Base-by-base conservation (phyloP, 208 protist genomes). In the Trypanosoma platydactyli region DNA sequence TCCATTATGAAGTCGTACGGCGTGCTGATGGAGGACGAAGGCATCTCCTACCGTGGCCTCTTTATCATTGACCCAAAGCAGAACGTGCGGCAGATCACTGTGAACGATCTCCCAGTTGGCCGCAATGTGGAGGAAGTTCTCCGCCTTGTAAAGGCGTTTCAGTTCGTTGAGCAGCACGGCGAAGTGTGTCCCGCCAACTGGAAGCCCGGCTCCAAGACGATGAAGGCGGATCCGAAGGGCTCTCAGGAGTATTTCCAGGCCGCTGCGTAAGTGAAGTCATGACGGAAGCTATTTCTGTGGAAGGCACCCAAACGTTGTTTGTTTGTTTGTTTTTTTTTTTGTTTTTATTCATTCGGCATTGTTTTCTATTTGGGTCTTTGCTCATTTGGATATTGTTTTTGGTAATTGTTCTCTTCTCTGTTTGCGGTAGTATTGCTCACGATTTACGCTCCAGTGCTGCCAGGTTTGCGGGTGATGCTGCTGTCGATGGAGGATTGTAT, bases 91-190 rank as follows among this genome's bases (percentile, higher is more conserved):
- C 91, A 97, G 63, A 86, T 98, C 59, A 96, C 85, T 16, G 67
- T 98, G 64, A 98, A 98, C 81, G 97, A 99, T 76, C 81, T 96
- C 24, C 94, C 96, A 30, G 96, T 99, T 35, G 98, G 98, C 53
- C 84, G 97, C 71, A 91, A 68, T 60, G 91, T 98, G 24, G 94
- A 98, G 4, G 98, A 99, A 83, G 84, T 88, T 49, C 71, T 99
- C 9, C 90, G 98, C 57, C 82, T 99, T 12, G 76, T 99, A 29
- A 64, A 98, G 81, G 98, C 97, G 35, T 97, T 98, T 77, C 92
- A 98, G 83, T 98, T 86, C 69, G 84, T 89, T 38, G 98, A 98
- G 72, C 71, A 95, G 67, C 83, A 98, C 71, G 96, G 92, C 41
- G 94, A 98, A 78, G 94, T 98, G 55, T 98, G 96, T 81, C 97